phyloP scores from a whole-genome alignment of 2,329 filamentous ascomycete genomes.

The Atkinsonella hypoxylon region DNA sequence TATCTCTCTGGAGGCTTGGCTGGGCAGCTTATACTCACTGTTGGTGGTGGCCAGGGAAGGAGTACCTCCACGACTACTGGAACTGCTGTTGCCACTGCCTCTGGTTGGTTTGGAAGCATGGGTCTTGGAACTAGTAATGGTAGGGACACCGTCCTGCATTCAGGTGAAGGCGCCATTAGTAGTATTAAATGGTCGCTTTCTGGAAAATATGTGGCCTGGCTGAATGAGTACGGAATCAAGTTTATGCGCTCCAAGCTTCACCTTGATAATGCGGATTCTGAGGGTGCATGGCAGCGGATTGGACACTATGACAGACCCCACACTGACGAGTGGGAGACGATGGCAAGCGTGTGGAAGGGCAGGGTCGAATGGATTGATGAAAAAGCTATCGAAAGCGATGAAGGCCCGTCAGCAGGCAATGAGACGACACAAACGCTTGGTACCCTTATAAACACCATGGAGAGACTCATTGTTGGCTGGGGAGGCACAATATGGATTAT shows the following conservation, averaged over 20 bases:
- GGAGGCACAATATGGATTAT: constrained; percentile 94
- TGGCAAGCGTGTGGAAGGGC: constrained; percentile 92
- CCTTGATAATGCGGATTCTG: constrained; percentile 61
- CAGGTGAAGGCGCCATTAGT: constrained; percentile 82
- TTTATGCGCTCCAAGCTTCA: constrained; percentile 88
- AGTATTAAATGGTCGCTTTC: constrained; percentile 91
- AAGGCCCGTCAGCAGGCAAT: constrained; percentile 20
- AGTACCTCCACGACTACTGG: constrained; percentile 81
- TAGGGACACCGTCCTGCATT: constrained; percentile 78
- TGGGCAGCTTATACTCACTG: constrained; percentile 76
- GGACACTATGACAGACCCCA: constrained; percentile 85
- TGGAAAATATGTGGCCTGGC: constrained; percentile 86
- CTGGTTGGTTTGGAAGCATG: constrained; percentile 84
- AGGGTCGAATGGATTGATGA: constrained; percentile 90
- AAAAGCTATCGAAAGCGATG: constrained; percentile 60
- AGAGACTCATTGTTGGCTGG: constrained; percentile 89
- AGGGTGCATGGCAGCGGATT: constrained; percentile 88
- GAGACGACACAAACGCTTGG: not conserved
- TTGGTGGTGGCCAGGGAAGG: constrained; percentile 65
- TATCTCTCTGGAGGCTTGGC: constrained; percentile 87
- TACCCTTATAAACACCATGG: constrained; percentile 28
- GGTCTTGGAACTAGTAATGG: constrained; percentile 68
- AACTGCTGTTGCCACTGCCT: constrained; percentile 71
- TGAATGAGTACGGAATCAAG: constrained; percentile 95
- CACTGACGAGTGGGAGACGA: constrained; percentile 82